phyloP scores from a whole-genome alignment of 306 rosid species.

The Phaseolus lunatus region DNA sequence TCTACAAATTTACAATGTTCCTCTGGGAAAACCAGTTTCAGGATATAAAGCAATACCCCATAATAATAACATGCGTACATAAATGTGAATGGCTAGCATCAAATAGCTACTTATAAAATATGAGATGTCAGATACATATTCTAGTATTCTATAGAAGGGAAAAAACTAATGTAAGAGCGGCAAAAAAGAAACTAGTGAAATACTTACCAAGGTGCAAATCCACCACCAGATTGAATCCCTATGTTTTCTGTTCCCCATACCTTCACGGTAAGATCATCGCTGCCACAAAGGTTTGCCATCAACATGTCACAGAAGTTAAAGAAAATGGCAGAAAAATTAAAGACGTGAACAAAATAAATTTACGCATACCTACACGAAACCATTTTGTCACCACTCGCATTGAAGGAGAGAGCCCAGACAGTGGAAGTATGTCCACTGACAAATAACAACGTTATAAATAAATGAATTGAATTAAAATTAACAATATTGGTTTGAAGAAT shows the following conservation, averaged over 20 bases:
- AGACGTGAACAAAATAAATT: constrained; percentile 17
- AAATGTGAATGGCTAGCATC: not conserved
- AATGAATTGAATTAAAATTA: not conserved
- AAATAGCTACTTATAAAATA: not conserved
- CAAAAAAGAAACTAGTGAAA: not conserved
- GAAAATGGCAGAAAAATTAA: constrained; percentile 36
- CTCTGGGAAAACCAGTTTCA: constrained; percentile 15
- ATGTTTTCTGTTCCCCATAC: constrained; percentile 78
- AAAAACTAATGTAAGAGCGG: not conserved
- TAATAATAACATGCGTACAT: constrained; percentile 5
- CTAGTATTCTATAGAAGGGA: constrained; percentile 14
- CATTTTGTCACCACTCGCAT: constrained; percentile 85
- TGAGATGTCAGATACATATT: constrained; percentile 10
- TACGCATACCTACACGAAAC: constrained; percentile 83
- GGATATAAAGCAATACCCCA: constrained; percentile 15
- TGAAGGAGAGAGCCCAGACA: constrained; percentile 90
- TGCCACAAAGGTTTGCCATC: constrained; percentile 49
- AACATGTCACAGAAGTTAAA: constrained; percentile 34
- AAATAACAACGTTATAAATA: constrained; percentile 42
- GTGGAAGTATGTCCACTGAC: constrained; percentile 92
- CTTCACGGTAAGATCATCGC: constrained; percentile 91
- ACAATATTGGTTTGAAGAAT: constrained; percentile 7
- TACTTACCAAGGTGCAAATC: constrained; percentile 78
- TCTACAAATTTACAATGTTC: constrained; percentile 4
- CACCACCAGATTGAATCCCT: constrained; percentile 67